A percentile compares a stretch with the other conserved stretches of the same genome.
Evolutionary conservation across 306 rosid genomes (phyloP).

Genomic region (Spatholobus suberectus): DNA sequence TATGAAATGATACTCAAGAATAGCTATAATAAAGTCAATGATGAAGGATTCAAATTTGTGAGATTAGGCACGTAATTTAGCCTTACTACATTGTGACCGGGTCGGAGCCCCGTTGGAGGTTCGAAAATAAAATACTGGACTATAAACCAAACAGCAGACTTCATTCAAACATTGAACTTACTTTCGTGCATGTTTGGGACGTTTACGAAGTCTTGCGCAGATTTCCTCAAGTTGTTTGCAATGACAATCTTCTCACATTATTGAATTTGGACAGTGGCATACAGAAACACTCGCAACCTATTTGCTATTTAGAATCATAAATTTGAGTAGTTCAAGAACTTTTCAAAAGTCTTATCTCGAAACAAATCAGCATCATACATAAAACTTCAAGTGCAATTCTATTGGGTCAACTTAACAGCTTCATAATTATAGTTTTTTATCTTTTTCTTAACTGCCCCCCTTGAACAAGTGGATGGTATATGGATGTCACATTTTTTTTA

Average conservation of each 20-base stretch:
- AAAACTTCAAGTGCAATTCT: neutral
- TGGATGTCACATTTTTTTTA: neutral
- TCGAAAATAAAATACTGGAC: too few relatives aligned
- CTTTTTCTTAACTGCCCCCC: neutral
- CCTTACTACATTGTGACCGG: too few relatives aligned
- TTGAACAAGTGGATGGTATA: neutral
- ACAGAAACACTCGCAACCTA: conserved; percentile 4
- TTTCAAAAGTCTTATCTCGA: neutral
- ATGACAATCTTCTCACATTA: neutral
- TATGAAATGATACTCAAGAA: too few relatives aligned
- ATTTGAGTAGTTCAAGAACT: neutral
- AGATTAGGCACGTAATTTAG: too few relatives aligned
- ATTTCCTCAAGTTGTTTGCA: neutral
- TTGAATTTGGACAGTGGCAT: neutral
- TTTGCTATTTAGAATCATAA: conserved; percentile 11
- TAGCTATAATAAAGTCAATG: too few relatives aligned
- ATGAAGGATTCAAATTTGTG: neutral
- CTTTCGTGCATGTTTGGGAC: neutral
- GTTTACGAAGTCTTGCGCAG: neutral
- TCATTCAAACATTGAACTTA: neutral
- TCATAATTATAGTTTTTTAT: neutral
- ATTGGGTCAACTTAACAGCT: neutral
- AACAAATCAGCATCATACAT: neutral
- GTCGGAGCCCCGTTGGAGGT: too few relatives aligned
- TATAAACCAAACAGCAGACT: too few relatives aligned